A percentile compares a stretch with the other conserved stretches of the same genome.
phyloP scores from a whole-genome alignment of 768 basidiomycete species.

The Peribolospora kevripleyi region DNA sequence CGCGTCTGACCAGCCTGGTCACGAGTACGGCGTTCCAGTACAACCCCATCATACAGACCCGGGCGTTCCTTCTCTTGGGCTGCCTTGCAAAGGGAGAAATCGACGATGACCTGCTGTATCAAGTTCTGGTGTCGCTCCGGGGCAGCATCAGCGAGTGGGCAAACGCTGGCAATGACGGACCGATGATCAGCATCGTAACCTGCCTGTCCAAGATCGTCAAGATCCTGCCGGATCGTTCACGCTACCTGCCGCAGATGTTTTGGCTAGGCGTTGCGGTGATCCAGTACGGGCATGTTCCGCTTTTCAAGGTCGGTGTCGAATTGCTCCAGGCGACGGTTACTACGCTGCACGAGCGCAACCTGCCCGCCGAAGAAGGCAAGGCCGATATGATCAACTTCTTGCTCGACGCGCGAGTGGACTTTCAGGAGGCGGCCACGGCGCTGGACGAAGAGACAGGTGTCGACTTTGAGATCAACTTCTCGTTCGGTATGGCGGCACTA shows the following conservation, averaged over 20 bases:
- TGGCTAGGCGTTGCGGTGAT: constrained; percentile 72
- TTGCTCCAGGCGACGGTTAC: constrained; percentile 42
- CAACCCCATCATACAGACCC: constrained; percentile 63
- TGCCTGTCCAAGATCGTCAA: constrained; percentile 59
- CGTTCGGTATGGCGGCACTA: constrained; percentile 55
- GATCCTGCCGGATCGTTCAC: constrained; percentile 38
- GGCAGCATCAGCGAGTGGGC: constrained; percentile 37
- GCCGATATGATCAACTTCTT: constrained; percentile 30
- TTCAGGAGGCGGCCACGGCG: constrained; percentile 39
- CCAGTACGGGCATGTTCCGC: constrained; percentile 43
- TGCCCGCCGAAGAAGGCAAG: constrained; percentile 10
- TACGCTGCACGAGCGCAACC: constrained; percentile 29
- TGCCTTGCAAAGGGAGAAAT: constrained; percentile 61
- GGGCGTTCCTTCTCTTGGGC: constrained; percentile 62
- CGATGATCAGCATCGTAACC: constrained; percentile 62
- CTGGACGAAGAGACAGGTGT: constrained; percentile 48
- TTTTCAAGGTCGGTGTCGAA: constrained; percentile 38
- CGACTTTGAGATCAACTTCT: constrained; percentile 53
- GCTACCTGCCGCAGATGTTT: constrained; percentile 51
- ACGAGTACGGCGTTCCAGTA: constrained; percentile 74
- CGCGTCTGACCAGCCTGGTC: constrained; percentile 76
- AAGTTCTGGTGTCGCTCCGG: constrained; percentile 68
- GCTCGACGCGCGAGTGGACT: constrained; percentile 25
- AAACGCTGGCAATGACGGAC: constrained; percentile 37
- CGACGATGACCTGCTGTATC: constrained; percentile 79